A percentile compares a stretch with the other conserved stretches of the same genome.
phyloP scores from a whole-genome alignment of 345 rosid genomes.

The Eucalyptus camaldulensis region DNA sequence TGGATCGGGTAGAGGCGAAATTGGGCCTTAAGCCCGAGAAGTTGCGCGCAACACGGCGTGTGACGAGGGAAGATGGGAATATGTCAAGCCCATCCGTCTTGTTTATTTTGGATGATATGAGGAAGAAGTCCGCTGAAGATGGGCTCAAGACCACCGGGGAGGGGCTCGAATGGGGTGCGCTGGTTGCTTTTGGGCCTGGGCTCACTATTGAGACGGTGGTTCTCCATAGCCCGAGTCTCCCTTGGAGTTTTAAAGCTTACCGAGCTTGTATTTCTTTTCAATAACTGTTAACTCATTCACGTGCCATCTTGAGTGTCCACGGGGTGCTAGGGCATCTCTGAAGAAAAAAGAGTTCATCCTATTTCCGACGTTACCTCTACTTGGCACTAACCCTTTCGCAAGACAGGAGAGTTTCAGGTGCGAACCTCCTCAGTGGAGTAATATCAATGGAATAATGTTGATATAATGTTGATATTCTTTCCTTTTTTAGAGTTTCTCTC shows the following conservation, averaged over 20 bases:
- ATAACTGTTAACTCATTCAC: neutral
- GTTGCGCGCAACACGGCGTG: conserved; percentile 6
- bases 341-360: neutral
- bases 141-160: conserved; percentile 20
- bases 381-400: neutral
- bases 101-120: conserved; percentile 28
- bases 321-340: neutral
- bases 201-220: conserved; percentile 27
- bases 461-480: neutral
- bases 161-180: conserved; percentile 33
- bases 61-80: conserved; percentile 12
- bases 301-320: neutral
- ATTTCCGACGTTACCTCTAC: fast-evolving
- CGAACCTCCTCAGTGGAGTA: neutral
- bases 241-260: neutral
- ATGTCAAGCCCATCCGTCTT: conserved; percentile 27
- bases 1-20: conserved; percentile 17
- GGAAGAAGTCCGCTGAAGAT: conserved; percentile 9
- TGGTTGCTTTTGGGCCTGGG: conserved; percentile 31
- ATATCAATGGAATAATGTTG: neutral
- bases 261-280: neutral
- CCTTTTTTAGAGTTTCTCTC: neutral
- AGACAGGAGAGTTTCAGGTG: neutral
- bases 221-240: conserved; percentile 3
- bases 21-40: conserved; percentile 12